Evolutionary conservation across 108 stramenopile genomes (phyloP), one percentile per base, ranked within the genome.

Genomic region (Cyclostephanos tholiformis): DNA sequence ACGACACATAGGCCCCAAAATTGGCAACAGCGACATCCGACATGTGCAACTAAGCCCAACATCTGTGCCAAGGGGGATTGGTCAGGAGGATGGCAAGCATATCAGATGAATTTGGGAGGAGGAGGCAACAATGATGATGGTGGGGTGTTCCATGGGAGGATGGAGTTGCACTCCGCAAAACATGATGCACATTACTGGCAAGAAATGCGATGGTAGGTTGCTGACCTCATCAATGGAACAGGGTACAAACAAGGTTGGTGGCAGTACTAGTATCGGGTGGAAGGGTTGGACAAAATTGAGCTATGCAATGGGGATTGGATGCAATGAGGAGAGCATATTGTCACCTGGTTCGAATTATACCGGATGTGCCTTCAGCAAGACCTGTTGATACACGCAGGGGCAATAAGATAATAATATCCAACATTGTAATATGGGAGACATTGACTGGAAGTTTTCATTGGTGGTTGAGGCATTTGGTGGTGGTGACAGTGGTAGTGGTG

Each of bases 1-100:
- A n/a, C n/a, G n/a, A n/a, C n/a, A n/a, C n/a, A n/a, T n/a, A n/a
- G n/a, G n/a, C n/a, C n/a, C n/a, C n/a, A n/a, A n/a, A n/a, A n/a
- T n/a, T n/a, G n/a, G n/a, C n/a, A n/a, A n/a, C n/a, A n/a, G n/a
- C n/a, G n/a, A n/a, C n/a, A n/a, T n/a, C n/a, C n/a, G n/a, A n/a
- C n/a, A n/a, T n/a, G n/a, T n/a, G n/a, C n/a, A n/a, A n/a, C n/a
- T n/a, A n/a, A n/a, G n/a, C n/a, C n/a, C n/a, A n/a, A 60, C 65
- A 56, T 75, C 0, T 75, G 74, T 19, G 27, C 50, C 16, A 65
- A 75, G 65, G 63, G 63, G 27, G 74, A 75, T 41, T 75, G 74
- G 74, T 27, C 20, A 0, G 71, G 71, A 6, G 65, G 56, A 12
- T 75, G 74, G 74, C 65, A 55, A 2, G 20, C 8, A 3, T 75